Evolutionary conservation across 2,329 filamentous ascomycete genomes (phyloP).

Genomic region (Penicillium sp.): DNA sequence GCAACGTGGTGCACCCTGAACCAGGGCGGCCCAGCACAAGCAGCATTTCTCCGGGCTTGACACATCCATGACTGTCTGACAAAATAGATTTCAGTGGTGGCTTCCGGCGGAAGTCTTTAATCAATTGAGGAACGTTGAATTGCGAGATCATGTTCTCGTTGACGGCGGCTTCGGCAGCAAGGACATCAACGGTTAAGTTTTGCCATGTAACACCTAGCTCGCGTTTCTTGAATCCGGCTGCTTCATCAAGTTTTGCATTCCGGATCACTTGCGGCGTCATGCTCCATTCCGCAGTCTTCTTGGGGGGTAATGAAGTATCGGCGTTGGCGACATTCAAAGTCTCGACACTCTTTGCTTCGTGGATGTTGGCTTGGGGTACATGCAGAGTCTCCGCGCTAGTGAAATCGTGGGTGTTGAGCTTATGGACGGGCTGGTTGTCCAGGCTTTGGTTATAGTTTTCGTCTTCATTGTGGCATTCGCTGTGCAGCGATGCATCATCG

Average conservation of each 20-base stretch:
- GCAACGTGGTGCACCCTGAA: conserved; percentile 65
- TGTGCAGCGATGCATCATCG: conserved; percentile 7
- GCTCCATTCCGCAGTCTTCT: conserved; percentile 43
- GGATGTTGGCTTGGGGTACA: conserved; percentile 18
- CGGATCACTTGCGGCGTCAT: conserved; percentile 49
- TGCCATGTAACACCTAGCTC: conserved; percentile 11
- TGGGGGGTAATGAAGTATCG: conserved; percentile 7
- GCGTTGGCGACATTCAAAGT: conserved; percentile 15
- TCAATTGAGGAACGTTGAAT: conserved; percentile 9
- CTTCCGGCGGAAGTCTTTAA: conserved; percentile 6
- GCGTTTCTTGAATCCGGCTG: conserved; percentile 7
- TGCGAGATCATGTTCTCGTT: conserved; percentile 14
- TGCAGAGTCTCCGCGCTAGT: conserved; percentile 14
- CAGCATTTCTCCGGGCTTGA: conserved; percentile 71
- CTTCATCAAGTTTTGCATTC: conserved; percentile 18
- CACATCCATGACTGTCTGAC: conserved; percentile 61
- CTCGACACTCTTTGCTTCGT: conserved; percentile 21
- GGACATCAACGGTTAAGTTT: conserved; percentile 6
- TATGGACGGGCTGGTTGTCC: background rate
- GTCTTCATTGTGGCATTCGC: background rate
- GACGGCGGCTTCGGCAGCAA: conserved; percentile 10
- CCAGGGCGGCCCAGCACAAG: conserved; percentile 66
- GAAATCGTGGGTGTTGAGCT: conserved; percentile 7
- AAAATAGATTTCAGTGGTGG: conserved; percentile 51
- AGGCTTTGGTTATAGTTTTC: background rate